Base-by-base conservation (phyloP, 257 asterid genomes). In the Forsythia viridissima region DNA sequence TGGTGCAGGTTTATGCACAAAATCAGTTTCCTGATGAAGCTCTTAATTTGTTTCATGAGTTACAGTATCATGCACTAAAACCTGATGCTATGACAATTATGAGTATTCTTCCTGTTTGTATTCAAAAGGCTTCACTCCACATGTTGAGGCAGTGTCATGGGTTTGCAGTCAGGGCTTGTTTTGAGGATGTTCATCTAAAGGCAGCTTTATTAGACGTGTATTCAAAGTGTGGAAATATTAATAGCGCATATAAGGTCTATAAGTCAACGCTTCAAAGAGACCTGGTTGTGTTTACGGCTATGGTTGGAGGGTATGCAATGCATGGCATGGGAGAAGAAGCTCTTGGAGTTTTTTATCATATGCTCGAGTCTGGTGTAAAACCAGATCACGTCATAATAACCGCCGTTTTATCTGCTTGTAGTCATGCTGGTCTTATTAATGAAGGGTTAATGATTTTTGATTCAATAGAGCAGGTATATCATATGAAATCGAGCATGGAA, bases 251-350 rank as follows among this genome's bases (percentile, higher is more conserved):
- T 80, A 90, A 85, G 80, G 86, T 93, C 86, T 93, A 87, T 82
- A 85, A 79, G 61, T 92, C 94, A 41, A 85, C 89, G 72, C 82
- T 83, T 21, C 51, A 63, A 40, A 93, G 87, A 81, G 96, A 93
- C 81, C 89, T 93, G 69, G 92, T 93, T 81, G 72, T 87, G 48
- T 89, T 88, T 87, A 93, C 97, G 5, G 89, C 98, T 46, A 90
- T 93, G 97, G 79, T 92, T 79, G 98, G 98, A 73, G 98, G 96
- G 61, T 88, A 89, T 79, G 97, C 98, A 36, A 88, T 86, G 93
- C 96, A 93, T 84, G 98, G 98, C 75, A 87, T 88, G 96, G 96
- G 91, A 24, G 78, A 80, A 79, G 89, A 90, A 79, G 97, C 94
- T 48, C 77, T 92, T 48, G 63, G 72, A 81, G 84, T 86, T 21